Percentiles rank a stretch among this genome's conserved stretches.
Conservation (phyloP, 2,329 filamentous ascomycete species). For the Beauveria sp. region DNA sequence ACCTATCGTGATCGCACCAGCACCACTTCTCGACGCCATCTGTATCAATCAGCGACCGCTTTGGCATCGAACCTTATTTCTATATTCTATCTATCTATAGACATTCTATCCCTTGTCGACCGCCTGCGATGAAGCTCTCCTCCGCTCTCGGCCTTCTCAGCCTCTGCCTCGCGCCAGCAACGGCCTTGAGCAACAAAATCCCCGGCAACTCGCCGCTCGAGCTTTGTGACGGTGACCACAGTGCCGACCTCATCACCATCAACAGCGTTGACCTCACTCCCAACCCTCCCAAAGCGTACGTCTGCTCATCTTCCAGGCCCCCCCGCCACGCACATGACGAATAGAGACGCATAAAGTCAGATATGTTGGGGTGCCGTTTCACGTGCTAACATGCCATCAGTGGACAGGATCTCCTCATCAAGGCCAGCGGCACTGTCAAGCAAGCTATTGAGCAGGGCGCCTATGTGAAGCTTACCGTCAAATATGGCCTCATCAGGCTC, state of each 20-base stretch:
- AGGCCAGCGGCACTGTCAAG: constrained; percentile 66
- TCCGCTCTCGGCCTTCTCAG: constrained; percentile 39
- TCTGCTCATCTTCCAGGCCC: constrained; percentile 17
- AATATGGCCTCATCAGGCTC: constrained; percentile 88
- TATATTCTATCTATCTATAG: not conserved
- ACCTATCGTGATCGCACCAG: not conserved
- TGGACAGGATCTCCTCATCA: constrained; percentile 69
- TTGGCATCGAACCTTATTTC: not conserved
- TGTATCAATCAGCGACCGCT: not conserved
- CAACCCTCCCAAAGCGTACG: constrained; percentile 83
- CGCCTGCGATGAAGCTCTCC: constrained; percentile 28
- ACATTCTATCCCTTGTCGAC: not conserved
- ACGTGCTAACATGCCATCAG: constrained; percentile 36
- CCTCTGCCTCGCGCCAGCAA: constrained; percentile 37
- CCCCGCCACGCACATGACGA: not conserved
- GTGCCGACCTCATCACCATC: constrained; percentile 65
- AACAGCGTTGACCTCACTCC: constrained; percentile 72
- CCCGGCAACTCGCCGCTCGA: constrained; percentile 79
- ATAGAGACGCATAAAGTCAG: not conserved
- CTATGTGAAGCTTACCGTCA: constrained; percentile 76
- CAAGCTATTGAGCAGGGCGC: constrained; percentile 69
- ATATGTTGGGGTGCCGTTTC: not conserved
- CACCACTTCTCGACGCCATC: not conserved
- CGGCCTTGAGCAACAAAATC: constrained; percentile 51
- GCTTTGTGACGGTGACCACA: constrained; percentile 63